Conservation (phyloP, 768 basidiomycete species). For the Boletus fagicola region DNA sequence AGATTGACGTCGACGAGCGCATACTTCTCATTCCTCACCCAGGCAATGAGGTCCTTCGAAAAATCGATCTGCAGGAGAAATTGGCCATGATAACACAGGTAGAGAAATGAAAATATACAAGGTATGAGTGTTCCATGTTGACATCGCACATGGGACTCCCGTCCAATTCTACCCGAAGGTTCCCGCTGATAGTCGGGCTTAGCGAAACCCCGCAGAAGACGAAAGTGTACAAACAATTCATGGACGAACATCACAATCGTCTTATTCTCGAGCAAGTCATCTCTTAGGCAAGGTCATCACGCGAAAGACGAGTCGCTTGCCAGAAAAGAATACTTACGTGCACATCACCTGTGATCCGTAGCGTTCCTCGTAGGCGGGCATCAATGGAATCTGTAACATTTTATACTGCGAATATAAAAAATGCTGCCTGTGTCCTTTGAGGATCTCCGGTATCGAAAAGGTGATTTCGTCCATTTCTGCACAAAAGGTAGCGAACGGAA, state of each 20-base stretch:
- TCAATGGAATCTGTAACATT: conserved; percentile 80
- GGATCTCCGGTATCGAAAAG: conserved; percentile 75
- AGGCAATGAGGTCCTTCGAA: conserved; percentile 73
- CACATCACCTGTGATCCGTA: conserved; percentile 86
- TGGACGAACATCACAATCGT: conserved; percentile 88
- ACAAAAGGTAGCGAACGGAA: not conserved
- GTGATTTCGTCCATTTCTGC: conserved; percentile 60
- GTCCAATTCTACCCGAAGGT: conserved; percentile 80
- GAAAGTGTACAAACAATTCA: conserved; percentile 72
- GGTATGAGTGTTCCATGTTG: conserved; percentile 76
- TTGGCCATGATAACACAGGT: not conserved
- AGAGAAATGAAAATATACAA: conserved; percentile 47
- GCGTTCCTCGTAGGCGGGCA: conserved; percentile 63
- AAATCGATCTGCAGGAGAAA: conserved; percentile 73
- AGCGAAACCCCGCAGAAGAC: not conserved
- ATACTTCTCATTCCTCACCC: conserved; percentile 67
- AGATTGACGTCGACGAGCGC: conserved; percentile 87
- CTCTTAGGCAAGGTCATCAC: conserved; percentile 40
- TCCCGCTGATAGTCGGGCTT: conserved; percentile 57
- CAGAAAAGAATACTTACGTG: conserved; percentile 63
- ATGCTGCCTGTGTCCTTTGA: conserved; percentile 87
- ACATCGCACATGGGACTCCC: conserved; percentile 71
- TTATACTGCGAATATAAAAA: conserved; percentile 72
- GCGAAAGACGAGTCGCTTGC: not conserved
- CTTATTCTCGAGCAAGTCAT: conserved; percentile 72